phyloP scores from a whole-genome alignment of 257 asterid species.

The Datura wrightii region DNA sequence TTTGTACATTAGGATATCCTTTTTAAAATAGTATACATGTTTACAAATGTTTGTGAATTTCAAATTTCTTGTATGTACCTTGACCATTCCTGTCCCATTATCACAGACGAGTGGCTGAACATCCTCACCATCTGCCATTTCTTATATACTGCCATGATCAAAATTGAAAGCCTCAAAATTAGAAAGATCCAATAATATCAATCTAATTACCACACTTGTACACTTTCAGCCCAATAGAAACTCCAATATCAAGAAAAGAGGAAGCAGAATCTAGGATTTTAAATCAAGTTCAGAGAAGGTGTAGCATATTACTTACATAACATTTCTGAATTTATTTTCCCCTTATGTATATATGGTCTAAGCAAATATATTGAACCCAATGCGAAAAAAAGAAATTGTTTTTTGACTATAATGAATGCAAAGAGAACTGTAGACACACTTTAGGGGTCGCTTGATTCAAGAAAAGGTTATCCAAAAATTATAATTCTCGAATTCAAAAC shows the following conservation, averaged over 20 bases:
- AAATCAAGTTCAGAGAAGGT: not conserved
- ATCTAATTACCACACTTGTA: not conserved
- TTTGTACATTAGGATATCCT: not conserved
- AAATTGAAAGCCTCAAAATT: not conserved
- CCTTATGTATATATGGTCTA: not conserved
- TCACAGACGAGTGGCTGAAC: slow-evolving; percentile 37
- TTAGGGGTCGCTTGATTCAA: not conserved
- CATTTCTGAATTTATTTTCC: not conserved
- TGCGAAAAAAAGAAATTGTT: not conserved
- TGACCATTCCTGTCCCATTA: slow-evolving; percentile 34
- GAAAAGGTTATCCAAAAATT: too few relatives aligned
- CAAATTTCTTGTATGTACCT: not conserved
- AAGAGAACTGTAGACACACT: not conserved
- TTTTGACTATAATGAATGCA: not conserved
- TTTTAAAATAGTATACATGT: not conserved
- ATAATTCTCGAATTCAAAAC: too few relatives aligned
- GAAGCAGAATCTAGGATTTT: not conserved
- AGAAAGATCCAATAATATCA: not conserved
- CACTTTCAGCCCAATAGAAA: not conserved
- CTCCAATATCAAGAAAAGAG: not conserved
- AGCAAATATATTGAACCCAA: not conserved
- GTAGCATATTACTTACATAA: not conserved
- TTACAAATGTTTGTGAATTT: not conserved
- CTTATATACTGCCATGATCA: not conserved
- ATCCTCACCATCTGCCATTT: slow-evolving; percentile 37